Evolutionary conservation across 306 rosid species (phyloP).

Genomic region (Fagus sylvatica): DNA sequence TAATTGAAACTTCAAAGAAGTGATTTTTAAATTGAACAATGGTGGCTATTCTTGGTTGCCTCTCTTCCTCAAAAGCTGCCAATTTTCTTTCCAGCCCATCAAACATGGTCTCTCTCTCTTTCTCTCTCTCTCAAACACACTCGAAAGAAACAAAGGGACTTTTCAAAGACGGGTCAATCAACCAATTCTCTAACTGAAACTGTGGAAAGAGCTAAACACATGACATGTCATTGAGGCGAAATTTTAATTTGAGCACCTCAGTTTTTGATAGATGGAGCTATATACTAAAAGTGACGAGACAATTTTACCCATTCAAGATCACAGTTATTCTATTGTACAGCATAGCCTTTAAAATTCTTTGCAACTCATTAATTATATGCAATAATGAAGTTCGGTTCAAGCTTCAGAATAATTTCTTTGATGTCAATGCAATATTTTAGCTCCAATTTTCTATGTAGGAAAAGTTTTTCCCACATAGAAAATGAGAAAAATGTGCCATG

Average conservation of each 20-base stretch:
- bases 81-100: conserved; percentile 56
- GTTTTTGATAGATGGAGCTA: not conserved
- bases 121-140: conserved; percentile 25
- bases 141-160: conserved; percentile 28
- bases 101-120: conserved; percentile 37
- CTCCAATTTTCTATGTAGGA: not conserved
- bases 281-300: conserved; percentile 1
- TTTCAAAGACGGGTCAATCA: conserved; percentile 47
- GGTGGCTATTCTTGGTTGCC: conserved; percentile 40
- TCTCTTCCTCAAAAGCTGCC: conserved; percentile 59
- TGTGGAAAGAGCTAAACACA: not conserved
- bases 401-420: conserved; percentile 16
- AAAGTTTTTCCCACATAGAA: conserved; percentile 20
- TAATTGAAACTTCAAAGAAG: not conserved
- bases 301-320: not conserved
- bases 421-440: conserved; percentile 19
- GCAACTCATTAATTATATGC: not conserved
- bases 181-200: conserved; percentile 28
- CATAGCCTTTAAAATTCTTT: not conserved
- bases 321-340: not conserved
- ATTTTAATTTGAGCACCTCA: conserved; percentile 2
- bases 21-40: conserved; percentile 26
- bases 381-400: not conserved
- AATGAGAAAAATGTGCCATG: conserved; percentile 32
- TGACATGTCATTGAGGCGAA: conserved; percentile 1